A percentile compares a stretch with the other conserved stretches of the same genome.
These are phyloP conservation scores for Penicillium hordei DNA, from an alignment of 2,329 filamentous ascomycete species.

Conservation along the genomic window DNA sequence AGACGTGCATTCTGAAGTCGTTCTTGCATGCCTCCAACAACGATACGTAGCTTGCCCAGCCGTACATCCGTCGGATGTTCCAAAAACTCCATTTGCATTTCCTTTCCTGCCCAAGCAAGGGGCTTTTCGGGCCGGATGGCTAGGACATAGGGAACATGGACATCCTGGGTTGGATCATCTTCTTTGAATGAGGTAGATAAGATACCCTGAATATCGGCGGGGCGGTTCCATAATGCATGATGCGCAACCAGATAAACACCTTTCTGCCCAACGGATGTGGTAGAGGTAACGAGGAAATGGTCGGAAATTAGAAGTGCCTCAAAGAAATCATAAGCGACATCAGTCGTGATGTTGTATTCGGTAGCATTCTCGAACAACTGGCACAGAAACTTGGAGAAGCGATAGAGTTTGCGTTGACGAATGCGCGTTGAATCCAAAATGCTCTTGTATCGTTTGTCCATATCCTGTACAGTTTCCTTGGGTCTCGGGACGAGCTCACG, in stretches of 20 bases:
- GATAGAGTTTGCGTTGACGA: constrained; percentile 91
- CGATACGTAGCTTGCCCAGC: constrained; percentile 78
- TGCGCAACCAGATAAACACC: constrained; percentile 84
- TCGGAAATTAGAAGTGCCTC: constrained; percentile 77
- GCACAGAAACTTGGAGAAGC: constrained; percentile 86
- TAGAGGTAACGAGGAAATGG: constrained; percentile 80
- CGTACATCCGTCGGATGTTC: constrained; percentile 83
- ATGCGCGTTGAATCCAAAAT: constrained; percentile 94
- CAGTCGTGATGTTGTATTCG: constrained; percentile 79
- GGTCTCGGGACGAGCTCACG: constrained; percentile 81
- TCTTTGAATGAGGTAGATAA: constrained; percentile 75
- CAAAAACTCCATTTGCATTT: constrained; percentile 68
- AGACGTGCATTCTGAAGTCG: constrained; percentile 76
- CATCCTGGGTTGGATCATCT: constrained; percentile 68
- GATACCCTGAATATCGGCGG: constrained; percentile 80
- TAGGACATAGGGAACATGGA: constrained; percentile 75
- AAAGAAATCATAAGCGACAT: constrained; percentile 72
- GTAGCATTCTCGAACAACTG: constrained; percentile 96
- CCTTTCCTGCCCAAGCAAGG: constrained; percentile 78
- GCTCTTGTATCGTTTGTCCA: constrained; percentile 96
- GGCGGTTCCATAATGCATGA: constrained; percentile 70
- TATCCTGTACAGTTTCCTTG: constrained; percentile 79
- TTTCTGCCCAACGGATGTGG: constrained; percentile 65
- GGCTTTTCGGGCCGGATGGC: constrained; percentile 78
- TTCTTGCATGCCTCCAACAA: constrained; percentile 81